A percentile compares a stretch with the other conserved stretches of the same genome.
Conservation (phyloP, 1,139 yeast genomes). For the Meyerozyma smithsonii region DNA sequence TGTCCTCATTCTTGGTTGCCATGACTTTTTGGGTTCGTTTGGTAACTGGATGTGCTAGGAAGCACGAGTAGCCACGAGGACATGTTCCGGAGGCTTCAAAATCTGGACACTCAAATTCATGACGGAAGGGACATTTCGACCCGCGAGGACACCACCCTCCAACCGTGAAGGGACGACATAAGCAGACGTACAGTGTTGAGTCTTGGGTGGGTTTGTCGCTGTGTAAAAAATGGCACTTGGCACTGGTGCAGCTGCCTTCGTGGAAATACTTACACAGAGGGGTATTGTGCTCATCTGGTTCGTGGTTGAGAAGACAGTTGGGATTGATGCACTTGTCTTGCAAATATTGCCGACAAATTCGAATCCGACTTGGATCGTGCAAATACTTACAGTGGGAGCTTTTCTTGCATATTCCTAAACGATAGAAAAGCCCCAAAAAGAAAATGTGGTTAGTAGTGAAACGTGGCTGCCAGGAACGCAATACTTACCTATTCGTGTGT, state of each 20-base stretch:
- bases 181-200: conserved; percentile 36
- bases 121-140: conserved; percentile 50
- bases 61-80: conserved; percentile 44
- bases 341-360: conserved; percentile 51
- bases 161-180: conserved; percentile 64
- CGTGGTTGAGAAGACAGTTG: conserved; percentile 57
- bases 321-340: conserved; percentile 42
- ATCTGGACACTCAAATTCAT: conserved; percentile 67
- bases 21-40: conserved; percentile 25
- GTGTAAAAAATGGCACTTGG: conserved; percentile 53
- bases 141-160: conserved; percentile 71
- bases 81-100: conserved; percentile 58
- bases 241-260: conserved; percentile 49
- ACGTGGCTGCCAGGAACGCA: neutral
- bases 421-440: conserved; percentile 19
- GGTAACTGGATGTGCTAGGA: conserved; percentile 42
- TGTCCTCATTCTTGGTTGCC: conserved; percentile 14
- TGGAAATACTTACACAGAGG: conserved; percentile 59
- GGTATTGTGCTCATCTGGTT: conserved; percentile 55
- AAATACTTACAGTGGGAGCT: conserved; percentile 49
- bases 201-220: conserved; percentile 24
- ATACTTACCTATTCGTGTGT: conserved; percentile 38
- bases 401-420: conserved; percentile 47
- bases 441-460: conserved; percentile 15
- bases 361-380: conserved; percentile 50